Evolutionary conservation across 306 rosid species (phyloP), one percentile per base, ranked within the genome.

Genomic region (Cyclanthera cordifolia): DNA sequence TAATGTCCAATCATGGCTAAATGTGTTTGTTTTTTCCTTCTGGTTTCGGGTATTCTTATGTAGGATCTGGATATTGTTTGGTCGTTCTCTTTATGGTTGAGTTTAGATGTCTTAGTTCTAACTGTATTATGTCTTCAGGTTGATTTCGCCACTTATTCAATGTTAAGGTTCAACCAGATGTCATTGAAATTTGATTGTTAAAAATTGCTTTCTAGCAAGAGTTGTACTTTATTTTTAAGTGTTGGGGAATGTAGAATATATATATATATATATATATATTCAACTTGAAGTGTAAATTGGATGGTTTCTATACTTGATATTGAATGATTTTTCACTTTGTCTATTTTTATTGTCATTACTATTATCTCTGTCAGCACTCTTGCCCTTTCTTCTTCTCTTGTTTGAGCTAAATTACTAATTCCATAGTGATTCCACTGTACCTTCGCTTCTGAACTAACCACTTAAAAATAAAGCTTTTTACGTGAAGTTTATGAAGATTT

Each of bases 241-340:
- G 27, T 17, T 59, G 19, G 47, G 48, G 48, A n/a, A 8, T 59
- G 67, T 8, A 17, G 27, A 59, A 27, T 27, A 32, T 9, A 34
- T 59, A 59, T 57, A 13, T 41, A n/a, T n/a, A n/a, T n/a, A n/a
- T n/a, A n/a, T n/a, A n/a, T n/a, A n/a, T n/a, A n/a, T n/a, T n/a
- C n/a, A 57, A 57, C 6, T 25, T 56, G 41, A 56, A 56, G 64
- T 27, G 4, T 59, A 27, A 59, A 59, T 34, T 34, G 46, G 48
- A n/a, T 59, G 23, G 48, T 59, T 59, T 25, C 17, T 34, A 17
- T 59, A 34, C 1, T 27, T 34, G 47, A 34, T 34, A 11, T 17
- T 54, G 66, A 59, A 32, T 59, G 47, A 59, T 57, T 34, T 58
- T 59, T 8, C 67, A 59, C 27, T 30, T 59, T 59, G 25, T 59